These are phyloP conservation scores for Cytospora paraplurivora DNA, from an alignment of 2,329 filamentous ascomycete genomes.

Conservation along the genomic window DNA sequence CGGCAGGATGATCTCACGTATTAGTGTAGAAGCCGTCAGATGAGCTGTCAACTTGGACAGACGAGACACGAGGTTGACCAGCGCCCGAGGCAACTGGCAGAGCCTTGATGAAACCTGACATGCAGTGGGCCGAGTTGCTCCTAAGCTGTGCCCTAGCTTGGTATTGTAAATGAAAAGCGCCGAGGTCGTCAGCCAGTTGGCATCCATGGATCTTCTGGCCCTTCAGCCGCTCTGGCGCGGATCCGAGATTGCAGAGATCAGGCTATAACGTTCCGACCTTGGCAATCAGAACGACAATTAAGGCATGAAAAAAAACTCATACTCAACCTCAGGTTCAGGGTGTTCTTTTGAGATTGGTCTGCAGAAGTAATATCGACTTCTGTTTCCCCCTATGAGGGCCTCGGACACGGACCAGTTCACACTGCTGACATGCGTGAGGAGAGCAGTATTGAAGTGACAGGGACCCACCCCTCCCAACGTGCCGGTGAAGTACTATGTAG, in stretches of 20 bases:
- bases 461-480: neutral
- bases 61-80: constrained; percentile 8
- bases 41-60: constrained; percentile 11
- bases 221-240: neutral
- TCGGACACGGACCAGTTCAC: constrained; percentile 3
- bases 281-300: neutral
- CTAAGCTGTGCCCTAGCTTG: constrained; percentile 15
- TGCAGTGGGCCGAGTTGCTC: neutral
- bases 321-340: neutral
- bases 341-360: neutral
- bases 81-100: constrained; percentile 6
- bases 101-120: constrained; percentile 11
- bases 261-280: neutral
- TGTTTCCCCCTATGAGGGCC: neutral
- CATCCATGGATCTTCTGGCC: neutral
- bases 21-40: neutral
- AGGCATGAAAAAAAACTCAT: neutral
- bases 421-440: neutral
- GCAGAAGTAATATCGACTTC: neutral
- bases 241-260: neutral
- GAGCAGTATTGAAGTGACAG: neutral
- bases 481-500: no score
- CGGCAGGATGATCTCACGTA: neutral
- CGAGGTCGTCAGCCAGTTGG: neutral
- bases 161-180: constrained; percentile 14